Evolutionary conservation across 2,329 filamentous ascomycete species (phyloP).

Genomic region (Verticillium isaacii): DNA sequence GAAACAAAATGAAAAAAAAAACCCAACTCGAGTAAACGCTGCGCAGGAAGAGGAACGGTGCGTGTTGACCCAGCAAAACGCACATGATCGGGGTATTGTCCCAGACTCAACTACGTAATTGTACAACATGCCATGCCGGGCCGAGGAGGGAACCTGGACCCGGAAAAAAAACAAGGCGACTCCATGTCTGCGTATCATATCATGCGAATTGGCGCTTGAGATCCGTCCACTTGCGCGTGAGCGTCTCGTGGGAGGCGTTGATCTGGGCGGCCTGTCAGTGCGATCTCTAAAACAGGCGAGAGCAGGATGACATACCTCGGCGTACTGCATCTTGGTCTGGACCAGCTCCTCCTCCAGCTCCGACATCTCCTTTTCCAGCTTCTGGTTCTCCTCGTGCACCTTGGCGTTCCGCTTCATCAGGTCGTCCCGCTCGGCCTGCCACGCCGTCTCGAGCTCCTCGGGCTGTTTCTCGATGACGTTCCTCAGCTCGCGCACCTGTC

Average conservation of each 20-base stretch:
- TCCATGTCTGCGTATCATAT: conserved; percentile 10
- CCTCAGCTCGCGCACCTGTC: conserved; percentile 80
- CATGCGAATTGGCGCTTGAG: conserved; percentile 55
- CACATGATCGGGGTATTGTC: neutral
- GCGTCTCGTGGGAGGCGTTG: conserved; percentile 64
- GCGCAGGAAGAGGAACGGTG: neutral
- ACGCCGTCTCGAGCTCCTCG: conserved; percentile 74
- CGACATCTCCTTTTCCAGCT: conserved; percentile 80
- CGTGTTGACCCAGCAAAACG: neutral
- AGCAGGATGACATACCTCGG: conserved; percentile 68
- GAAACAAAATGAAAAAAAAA: neutral
- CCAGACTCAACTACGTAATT: neutral
- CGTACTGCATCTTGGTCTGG: conserved; percentile 89
- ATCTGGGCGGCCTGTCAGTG: conserved; percentile 44
- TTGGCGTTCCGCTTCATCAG: conserved; percentile 90
- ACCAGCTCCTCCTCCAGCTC: conserved; percentile 93
- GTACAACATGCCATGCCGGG: neutral
- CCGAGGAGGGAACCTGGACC: no score
- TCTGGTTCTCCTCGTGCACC: conserved; percentile 88
- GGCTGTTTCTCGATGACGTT: conserved; percentile 87
- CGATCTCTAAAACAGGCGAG: neutral
- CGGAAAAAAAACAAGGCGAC: neutral
- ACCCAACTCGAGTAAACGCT: neutral
- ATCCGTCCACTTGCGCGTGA: conserved; percentile 74
- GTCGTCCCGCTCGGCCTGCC: conserved; percentile 81